Evolutionary conservation across 495 filamentous ascomycete genomes (phyloP).

Genomic region (Penicillium malachiteum): DNA sequence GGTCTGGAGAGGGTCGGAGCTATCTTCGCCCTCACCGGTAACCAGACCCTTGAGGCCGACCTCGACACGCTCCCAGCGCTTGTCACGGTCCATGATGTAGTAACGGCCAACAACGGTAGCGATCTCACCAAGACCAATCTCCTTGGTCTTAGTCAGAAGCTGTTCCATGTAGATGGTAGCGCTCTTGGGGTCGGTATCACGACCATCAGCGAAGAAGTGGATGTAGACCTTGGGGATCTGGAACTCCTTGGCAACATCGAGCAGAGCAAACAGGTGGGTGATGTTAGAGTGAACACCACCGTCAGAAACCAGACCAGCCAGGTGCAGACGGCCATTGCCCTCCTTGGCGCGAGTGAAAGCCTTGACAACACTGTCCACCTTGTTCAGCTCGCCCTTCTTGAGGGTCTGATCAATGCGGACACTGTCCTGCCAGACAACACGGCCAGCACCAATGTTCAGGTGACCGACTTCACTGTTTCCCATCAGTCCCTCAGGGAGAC

Average conservation of each 20-base stretch:
- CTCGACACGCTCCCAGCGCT: slow-evolving; percentile 95
- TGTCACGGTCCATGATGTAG: slow-evolving; percentile 99
- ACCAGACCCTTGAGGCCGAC: slow-evolving; percentile 84
- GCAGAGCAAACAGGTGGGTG: slow-evolving; percentile 81
- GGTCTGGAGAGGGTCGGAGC: slow-evolving; percentile 78
- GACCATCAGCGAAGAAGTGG: slow-evolving; percentile 98
- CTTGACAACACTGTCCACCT: slow-evolving; percentile 74
- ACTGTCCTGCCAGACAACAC: slow-evolving; percentile 99
- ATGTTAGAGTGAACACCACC: slow-evolving; percentile 97
- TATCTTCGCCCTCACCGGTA: slow-evolving; percentile 80
- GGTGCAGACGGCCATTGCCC: slow-evolving; percentile 86
- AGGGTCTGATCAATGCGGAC: slow-evolving; percentile 95
- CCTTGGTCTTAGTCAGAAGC: slow-evolving; percentile 71
- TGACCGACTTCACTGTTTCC: slow-evolving; percentile 98
- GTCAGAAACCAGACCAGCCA: slow-evolving; percentile 86
- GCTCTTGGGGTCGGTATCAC: slow-evolving; percentile 96
- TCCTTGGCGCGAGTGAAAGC: slow-evolving; percentile 79
- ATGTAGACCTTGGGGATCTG: slow-evolving; percentile 89
- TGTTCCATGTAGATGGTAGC: slow-evolving; percentile 81
- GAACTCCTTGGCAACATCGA: slow-evolving; percentile 84
- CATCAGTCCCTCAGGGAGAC: slow-evolving; percentile 95
- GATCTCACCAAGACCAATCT: slow-evolving; percentile 81
- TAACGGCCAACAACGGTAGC: slow-evolving; percentile 95
- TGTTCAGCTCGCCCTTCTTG: slow-evolving; percentile 80
- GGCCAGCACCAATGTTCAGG: slow-evolving; percentile 95